Percentiles rank a stretch among this genome's conserved stretches.
Evolutionary conservation across 768 basidiomycete species (phyloP).

Genomic region (Crucibulum laeve): DNA sequence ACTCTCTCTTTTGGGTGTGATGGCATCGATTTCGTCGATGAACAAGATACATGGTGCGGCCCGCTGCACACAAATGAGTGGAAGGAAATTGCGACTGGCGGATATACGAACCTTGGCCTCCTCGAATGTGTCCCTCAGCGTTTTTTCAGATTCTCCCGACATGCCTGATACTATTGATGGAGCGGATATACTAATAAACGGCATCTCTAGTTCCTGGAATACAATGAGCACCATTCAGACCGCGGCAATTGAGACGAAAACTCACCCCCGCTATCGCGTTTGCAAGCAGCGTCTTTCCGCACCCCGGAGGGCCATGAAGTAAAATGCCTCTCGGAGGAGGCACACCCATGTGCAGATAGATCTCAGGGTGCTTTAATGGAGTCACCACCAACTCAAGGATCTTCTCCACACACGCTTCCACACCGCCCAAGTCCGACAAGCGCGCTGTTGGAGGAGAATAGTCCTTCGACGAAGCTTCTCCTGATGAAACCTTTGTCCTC

Average conservation of each 20-base stretch:
- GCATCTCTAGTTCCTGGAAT: conserved; percentile 80
- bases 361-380: conserved; percentile 92
- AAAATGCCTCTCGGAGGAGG: conserved; percentile 90
- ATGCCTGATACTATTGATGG: conserved; percentile 96
- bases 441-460: conserved; percentile 70
- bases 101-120: conserved; percentile 77
- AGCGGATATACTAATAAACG: conserved; percentile 92
- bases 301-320: conserved; percentile 93
- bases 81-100: neutral
- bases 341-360: conserved; percentile 91
- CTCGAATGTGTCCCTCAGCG: conserved; percentile 91
- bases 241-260: conserved; percentile 8
- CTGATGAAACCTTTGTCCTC: conserved; percentile 41
- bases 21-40: conserved; percentile 97
- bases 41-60: conserved; percentile 92
- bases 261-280: conserved; percentile 93
- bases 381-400: conserved; percentile 95
- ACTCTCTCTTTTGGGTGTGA: conserved; percentile 96
- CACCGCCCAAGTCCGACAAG: conserved; percentile 84
- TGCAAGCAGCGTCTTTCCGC: conserved; percentile 93
- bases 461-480: conserved; percentile 49
- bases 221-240: conserved; percentile 2
- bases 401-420: conserved; percentile 83
- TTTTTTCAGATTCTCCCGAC: conserved; percentile 98
- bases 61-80: conserved; percentile 39